These are phyloP conservation scores for Sporopachydermia quercuum DNA, from an alignment of 805 yeast genomes.

Conservation along the genomic window DNA sequence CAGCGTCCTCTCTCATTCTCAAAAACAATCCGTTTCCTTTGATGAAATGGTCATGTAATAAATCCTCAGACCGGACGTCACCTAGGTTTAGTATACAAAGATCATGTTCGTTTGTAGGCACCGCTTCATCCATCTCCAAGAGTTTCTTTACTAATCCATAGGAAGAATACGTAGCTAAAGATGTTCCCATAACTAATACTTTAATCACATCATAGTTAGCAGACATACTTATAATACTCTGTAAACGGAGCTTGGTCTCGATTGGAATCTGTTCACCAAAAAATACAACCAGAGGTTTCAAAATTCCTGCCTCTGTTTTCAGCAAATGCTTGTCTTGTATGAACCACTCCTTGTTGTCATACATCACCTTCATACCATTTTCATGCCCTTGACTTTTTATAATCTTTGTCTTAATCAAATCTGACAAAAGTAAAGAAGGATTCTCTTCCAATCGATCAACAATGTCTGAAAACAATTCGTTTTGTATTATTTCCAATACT, in stretches of 20 bases:
- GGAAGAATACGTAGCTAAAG: conserved; percentile 15
- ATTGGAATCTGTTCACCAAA: conserved; percentile 11
- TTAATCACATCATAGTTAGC: conserved; percentile 5
- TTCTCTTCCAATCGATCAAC: neutral
- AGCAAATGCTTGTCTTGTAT: neutral
- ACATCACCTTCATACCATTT: neutral
- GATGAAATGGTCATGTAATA: conserved; percentile 4
- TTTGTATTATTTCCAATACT: neutral
- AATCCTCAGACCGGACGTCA: conserved; percentile 12
- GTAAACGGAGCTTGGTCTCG: neutral
- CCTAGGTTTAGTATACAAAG: conserved; percentile 13
- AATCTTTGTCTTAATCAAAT: neutral
- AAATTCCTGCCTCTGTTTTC: conserved; percentile 9
- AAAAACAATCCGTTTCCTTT: neutral
- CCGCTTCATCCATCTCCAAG: neutral
- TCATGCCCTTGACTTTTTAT: neutral
- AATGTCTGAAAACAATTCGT: neutral
- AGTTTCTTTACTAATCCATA: conserved; percentile 11
- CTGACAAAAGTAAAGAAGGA: neutral
- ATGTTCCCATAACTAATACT: conserved; percentile 12
- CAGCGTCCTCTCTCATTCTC: neutral
- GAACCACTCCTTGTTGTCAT: neutral
- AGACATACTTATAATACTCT: neutral
- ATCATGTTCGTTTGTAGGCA: conserved; percentile 9
- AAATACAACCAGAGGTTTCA: conserved; percentile 14